phyloP scores from a whole-genome alignment of 768 basidiomycete species.

The Leccinum disarticulatum region DNA sequence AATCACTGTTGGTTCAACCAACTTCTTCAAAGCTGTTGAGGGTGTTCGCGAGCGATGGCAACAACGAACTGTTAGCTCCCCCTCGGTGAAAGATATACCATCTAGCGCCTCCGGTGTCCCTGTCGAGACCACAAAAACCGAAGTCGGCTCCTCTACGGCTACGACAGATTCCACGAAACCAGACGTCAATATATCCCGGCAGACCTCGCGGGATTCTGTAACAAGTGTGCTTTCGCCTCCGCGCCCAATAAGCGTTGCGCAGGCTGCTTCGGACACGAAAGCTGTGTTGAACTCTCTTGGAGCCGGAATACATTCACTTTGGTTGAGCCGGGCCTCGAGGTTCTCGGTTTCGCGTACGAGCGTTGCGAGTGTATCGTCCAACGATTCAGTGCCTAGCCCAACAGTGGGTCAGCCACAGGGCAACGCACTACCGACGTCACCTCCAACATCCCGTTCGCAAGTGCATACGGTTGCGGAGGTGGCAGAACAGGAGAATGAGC shows the following conservation, averaged over 20 bases:
- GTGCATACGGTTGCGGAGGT: slow-evolving; percentile 30
- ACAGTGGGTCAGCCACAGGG: slow-evolving; percentile 7
- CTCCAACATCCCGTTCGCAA: slow-evolving; percentile 14
- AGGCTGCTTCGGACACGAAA: slow-evolving; percentile 35
- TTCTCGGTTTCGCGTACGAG: slow-evolving; percentile 37
- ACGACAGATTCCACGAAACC: slow-evolving; percentile 16
- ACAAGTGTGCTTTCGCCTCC: slow-evolving; percentile 8
- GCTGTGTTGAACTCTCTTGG: slow-evolving; percentile 42
- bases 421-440: slow-evolving; percentile 2
- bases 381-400: slow-evolving; percentile 21
- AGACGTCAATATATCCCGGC: slow-evolving; percentile 15
- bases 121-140: slow-evolving; percentile 32
- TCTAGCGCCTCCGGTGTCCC: slow-evolving; percentile 21
- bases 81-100: slow-evolving; percentile 25
- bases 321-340: slow-evolving; percentile 40
- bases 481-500: slow-evolving; percentile 22
- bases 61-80: slow-evolving; percentile 35
- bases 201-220: slow-evolving; percentile 30
- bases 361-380: slow-evolving; percentile 23
- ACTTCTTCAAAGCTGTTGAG: slow-evolving; percentile 87
- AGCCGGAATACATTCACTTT: slow-evolving; percentile 48
- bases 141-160: slow-evolving; percentile 19
- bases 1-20: slow-evolving; percentile 68
- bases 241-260: slow-evolving; percentile 30
- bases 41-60: slow-evolving; percentile 80